Evolutionary conservation across 345 rosid genomes (phyloP).

Genomic region (Anastatica hierochuntica): DNA sequence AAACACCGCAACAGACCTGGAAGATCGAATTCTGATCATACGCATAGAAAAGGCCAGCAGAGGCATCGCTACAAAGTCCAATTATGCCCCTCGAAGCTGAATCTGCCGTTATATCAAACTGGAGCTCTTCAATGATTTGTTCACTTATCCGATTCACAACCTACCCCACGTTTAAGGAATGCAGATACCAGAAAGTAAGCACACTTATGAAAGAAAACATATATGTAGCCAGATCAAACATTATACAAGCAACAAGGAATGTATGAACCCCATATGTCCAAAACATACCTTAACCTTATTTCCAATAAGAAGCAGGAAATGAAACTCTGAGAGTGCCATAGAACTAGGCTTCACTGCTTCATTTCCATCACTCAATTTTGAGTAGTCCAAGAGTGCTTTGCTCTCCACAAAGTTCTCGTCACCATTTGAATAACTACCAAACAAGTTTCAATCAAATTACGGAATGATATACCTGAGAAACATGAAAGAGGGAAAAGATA

Average conservation of each 20-base stretch:
- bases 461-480: slow-evolving; percentile 1
- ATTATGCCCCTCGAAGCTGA: slow-evolving; percentile 79
- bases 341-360: slow-evolving; percentile 77
- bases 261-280: neutral
- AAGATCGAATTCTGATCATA: slow-evolving; percentile 91
- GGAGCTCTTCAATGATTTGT: slow-evolving; percentile 95
- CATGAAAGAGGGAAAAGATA: slow-evolving; percentile 7
- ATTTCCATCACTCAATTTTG: slow-evolving; percentile 63
- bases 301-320: slow-evolving; percentile 86
- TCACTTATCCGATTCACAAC: slow-evolving; percentile 97
- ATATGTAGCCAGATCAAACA: slow-evolving; percentile 4
- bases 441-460: slow-evolving; percentile 19
- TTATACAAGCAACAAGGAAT: neutral
- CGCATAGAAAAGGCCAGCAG: slow-evolving; percentile 96
- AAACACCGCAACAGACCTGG: slow-evolving; percentile 46
- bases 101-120: slow-evolving; percentile 83
- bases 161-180: slow-evolving; percentile 32
- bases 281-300: slow-evolving; percentile 91
- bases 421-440: slow-evolving; percentile 64
- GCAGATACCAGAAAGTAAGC: slow-evolving; percentile 15
- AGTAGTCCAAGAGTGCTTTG: slow-evolving; percentile 82
- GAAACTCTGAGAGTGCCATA: slow-evolving; percentile 91
- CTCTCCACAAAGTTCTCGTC: slow-evolving; percentile 97
- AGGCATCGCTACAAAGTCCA: slow-evolving; percentile 93
- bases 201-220: slow-evolving; percentile 5